A percentile compares a stretch with the other conserved stretches of the same genome.
Evolutionary conservation across 257 asterid genomes (phyloP).

Genomic region (Cinchona pubescens): DNA sequence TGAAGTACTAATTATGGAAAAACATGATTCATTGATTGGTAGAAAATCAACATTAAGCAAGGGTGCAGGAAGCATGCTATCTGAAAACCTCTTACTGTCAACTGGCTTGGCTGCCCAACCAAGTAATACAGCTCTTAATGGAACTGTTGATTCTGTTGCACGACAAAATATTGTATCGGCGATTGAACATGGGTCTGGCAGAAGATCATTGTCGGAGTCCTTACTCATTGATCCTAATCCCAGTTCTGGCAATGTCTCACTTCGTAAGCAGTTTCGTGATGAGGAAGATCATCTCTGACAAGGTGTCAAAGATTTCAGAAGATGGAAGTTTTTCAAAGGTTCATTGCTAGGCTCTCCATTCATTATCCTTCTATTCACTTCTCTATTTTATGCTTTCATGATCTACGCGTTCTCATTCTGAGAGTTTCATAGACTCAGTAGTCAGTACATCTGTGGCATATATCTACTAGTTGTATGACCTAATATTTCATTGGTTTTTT

Average conservation of each 20-base stretch:
- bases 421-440: not conserved
- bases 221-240: constrained; percentile 62
- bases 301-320: constrained; percentile 52
- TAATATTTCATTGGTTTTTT: not conserved
- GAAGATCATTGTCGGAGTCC: constrained; percentile 90
- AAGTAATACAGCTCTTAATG: constrained; percentile 43
- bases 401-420: not conserved
- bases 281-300: constrained; percentile 53
- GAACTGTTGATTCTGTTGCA: constrained; percentile 53
- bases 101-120: constrained; percentile 45
- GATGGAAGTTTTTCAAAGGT: constrained; percentile 51
- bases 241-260: constrained; percentile 71
- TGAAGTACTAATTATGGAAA: constrained; percentile 86
- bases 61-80: constrained; percentile 67
- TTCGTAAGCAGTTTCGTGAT: constrained; percentile 73
- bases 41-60: constrained; percentile 79
- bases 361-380: not conserved
- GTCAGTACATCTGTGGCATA: not conserved
- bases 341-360: constrained; percentile 11
- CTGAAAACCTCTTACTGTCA: constrained; percentile 49
- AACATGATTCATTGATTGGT: constrained; percentile 57
- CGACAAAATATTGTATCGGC: constrained; percentile 74
- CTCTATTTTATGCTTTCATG: not conserved
- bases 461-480: not conserved
- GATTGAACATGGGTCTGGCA: constrained; percentile 87